Conservation (phyloP, 2,329 filamentous ascomycete species). For the Plectosphaerella sp. region DNA sequence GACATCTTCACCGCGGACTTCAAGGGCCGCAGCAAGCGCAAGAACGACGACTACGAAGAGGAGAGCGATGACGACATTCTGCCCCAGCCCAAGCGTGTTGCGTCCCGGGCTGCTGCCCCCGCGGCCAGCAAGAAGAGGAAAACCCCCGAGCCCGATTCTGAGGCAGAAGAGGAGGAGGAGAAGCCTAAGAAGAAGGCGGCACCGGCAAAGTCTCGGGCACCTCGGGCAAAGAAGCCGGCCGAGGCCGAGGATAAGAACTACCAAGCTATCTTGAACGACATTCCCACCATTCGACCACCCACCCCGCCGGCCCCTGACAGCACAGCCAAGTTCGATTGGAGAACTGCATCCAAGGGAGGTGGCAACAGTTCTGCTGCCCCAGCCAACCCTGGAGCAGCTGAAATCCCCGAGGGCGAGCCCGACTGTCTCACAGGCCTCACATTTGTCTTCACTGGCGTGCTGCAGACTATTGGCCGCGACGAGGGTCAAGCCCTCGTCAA, state of each 20-base stretch:
- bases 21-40: slow-evolving; percentile 60
- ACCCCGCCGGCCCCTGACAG: slow-evolving; percentile 73
- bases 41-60: slow-evolving; percentile 73
- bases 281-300: slow-evolving; percentile 77
- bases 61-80: slow-evolving; percentile 67
- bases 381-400: slow-evolving; percentile 56
- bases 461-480: slow-evolving; percentile 76
- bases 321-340: slow-evolving; percentile 76
- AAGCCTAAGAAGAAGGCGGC: slow-evolving; percentile 60
- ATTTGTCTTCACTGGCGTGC: slow-evolving; percentile 92
- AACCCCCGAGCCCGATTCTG: slow-evolving; percentile 47
- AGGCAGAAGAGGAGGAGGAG: slow-evolving; percentile 52
- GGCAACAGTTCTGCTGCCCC: slow-evolving; percentile 58
- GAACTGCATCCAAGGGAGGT: slow-evolving; percentile 52
- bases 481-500: slow-evolving; percentile 86
- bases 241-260: slow-evolving; percentile 66
- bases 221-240: slow-evolving; percentile 60
- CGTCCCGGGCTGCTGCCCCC: slow-evolving; percentile 27
- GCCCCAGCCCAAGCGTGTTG: slow-evolving; percentile 55
- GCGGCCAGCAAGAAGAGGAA: slow-evolving; percentile 52
- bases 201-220: slow-evolving; percentile 53
- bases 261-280: slow-evolving; percentile 81
- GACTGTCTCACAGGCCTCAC: slow-evolving; percentile 86
- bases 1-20: slow-evolving; percentile 79
- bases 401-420: slow-evolving; percentile 77